A percentile compares a stretch with the other conserved stretches of the same genome.
Conservation (phyloP, 192 early-diverging fungal species). For the Gaertneriomyces semiglobifer region DNA sequence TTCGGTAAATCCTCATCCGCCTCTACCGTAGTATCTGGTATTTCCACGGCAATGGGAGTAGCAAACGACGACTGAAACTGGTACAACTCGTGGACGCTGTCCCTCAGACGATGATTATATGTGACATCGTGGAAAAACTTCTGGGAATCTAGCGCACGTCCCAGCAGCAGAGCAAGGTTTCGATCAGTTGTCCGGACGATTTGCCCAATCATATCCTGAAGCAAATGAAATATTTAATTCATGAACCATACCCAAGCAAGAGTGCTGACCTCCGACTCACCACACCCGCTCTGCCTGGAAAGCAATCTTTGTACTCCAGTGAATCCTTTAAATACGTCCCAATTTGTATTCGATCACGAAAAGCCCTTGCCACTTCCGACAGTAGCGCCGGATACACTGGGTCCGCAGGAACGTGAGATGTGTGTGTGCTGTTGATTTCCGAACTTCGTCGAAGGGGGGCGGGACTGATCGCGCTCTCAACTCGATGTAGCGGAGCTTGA, state of each 20-base stretch:
- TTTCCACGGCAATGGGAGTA: conserved; percentile 5
- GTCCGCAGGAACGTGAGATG: too few species aligned
- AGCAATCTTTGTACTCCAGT: conserved; percentile 78
- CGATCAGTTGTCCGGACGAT: conserved; percentile 83
- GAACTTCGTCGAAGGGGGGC: too few species aligned
- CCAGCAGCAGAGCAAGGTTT: conserved; percentile 81
- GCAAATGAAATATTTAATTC: not conserved
- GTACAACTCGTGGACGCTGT: conserved; percentile 79
- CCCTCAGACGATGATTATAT: conserved; percentile 82
- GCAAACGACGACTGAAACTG: conserved; percentile 55
- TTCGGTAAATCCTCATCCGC: conserved; percentile 49
- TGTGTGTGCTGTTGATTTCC: too few species aligned
- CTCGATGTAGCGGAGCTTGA: too few species aligned
- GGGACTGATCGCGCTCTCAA: too few species aligned
- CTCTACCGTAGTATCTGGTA: conserved; percentile 8
- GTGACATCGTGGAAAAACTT: conserved; percentile 89
- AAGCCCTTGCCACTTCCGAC: conserved; percentile 40
- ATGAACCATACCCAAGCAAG: not conserved
- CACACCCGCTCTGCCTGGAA: conserved; percentile 86
- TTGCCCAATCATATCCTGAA: conserved; percentile 68
- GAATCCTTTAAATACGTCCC: conserved; percentile 68
- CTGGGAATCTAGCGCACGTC: conserved; percentile 86
- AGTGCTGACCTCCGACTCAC: conserved; percentile 39
- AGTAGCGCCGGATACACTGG: conserved; percentile 44
- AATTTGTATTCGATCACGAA: conserved; percentile 28